Evolutionary conservation across 192 early-diverging fungal genomes (phyloP).

Genomic region (Backusella psychrophila): DNA sequence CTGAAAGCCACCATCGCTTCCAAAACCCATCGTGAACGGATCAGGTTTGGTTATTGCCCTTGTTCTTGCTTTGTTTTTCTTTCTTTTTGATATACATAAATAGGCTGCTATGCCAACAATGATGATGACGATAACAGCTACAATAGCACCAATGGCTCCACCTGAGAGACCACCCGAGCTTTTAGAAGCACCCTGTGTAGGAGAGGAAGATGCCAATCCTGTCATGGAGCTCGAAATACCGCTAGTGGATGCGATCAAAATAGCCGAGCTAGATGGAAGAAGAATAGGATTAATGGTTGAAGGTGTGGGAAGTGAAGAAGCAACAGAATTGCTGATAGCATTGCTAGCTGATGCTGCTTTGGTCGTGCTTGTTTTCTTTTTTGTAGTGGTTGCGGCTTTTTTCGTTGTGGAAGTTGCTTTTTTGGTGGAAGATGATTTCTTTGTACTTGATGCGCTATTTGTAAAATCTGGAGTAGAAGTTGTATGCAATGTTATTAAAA

Average conservation of each 20-base stretch:
- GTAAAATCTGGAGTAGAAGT: not conserved
- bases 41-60: slow-evolving; percentile 16
- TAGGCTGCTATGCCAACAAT: slow-evolving; percentile 20
- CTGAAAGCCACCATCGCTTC: slow-evolving; percentile 13
- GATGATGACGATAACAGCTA: slow-evolving; percentile 15
- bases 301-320: not conserved
- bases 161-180: slow-evolving; percentile 15
- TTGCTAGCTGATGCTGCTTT: not conserved
- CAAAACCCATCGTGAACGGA: slow-evolving; percentile 39
- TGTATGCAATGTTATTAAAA: not conserved
- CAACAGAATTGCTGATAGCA: not conserved
- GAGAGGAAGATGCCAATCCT: not conserved
- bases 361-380: not conserved
- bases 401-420: not conserved
- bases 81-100: slow-evolving; percentile 21
- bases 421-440: not conserved
- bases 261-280: not conserved
- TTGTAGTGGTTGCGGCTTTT: not conserved
- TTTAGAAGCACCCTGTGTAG: not conserved
- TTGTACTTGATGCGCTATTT: not conserved
- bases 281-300: not conserved
- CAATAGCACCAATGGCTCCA: slow-evolving; percentile 34
- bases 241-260: not conserved
- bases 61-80: not conserved
- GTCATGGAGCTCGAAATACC: not conserved